Percentiles rank a stretch among this genome's conserved stretches.
These are phyloP conservation scores for Coemansia sp. DNA, from an alignment of 192 early-diverging fungal genomes.

Conservation along the genomic window DNA sequence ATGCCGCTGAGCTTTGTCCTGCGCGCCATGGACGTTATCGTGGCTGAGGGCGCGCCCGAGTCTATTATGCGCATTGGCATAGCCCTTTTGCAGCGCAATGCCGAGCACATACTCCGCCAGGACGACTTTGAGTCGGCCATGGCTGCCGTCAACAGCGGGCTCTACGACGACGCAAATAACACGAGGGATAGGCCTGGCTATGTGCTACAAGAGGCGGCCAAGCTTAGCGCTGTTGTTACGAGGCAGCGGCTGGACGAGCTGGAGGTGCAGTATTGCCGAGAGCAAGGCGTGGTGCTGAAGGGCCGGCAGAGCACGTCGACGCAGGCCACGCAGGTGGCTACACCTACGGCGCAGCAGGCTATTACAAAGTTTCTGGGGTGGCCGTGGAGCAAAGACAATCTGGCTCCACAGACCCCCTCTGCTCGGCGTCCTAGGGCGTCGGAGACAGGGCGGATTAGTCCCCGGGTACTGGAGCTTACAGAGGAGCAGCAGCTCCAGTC, in stretches of 20 bases:
- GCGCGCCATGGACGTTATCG: conserved; percentile 90
- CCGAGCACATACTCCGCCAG: conserved; percentile 68
- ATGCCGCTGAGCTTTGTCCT: conserved; percentile 94
- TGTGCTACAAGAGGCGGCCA: conserved; percentile 81
- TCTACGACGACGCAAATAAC: conserved; percentile 75
- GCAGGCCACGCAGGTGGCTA: not conserved
- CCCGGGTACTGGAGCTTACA: conserved; percentile 30
- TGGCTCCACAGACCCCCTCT: not conserved
- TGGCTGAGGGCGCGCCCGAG: conserved; percentile 89
- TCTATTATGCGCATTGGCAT: conserved; percentile 83
- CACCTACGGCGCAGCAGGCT: conserved; percentile 18
- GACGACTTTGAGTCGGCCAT: conserved; percentile 82
- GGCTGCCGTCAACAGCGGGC: conserved; percentile 77
- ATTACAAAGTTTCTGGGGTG: conserved; percentile 46
- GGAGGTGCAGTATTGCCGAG: conserved; percentile 43
- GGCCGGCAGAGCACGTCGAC: conserved; percentile 10
- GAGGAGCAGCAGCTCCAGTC: conserved; percentile 30
- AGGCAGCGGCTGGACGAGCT: conserved; percentile 73
- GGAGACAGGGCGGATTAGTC: conserved; percentile 1
- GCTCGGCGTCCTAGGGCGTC: not conserved
- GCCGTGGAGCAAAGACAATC: conserved; percentile 45
- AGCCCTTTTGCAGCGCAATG: conserved; percentile 84
- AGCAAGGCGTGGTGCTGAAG: conserved; percentile 22
- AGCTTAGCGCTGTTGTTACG: conserved; percentile 67
- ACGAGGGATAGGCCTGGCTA: conserved; percentile 52